Evolutionary conservation across 2,329 filamentous ascomycete genomes (phyloP), one percentile per base, ranked within the genome.

Genomic region (Fusarium liriodendri): DNA sequence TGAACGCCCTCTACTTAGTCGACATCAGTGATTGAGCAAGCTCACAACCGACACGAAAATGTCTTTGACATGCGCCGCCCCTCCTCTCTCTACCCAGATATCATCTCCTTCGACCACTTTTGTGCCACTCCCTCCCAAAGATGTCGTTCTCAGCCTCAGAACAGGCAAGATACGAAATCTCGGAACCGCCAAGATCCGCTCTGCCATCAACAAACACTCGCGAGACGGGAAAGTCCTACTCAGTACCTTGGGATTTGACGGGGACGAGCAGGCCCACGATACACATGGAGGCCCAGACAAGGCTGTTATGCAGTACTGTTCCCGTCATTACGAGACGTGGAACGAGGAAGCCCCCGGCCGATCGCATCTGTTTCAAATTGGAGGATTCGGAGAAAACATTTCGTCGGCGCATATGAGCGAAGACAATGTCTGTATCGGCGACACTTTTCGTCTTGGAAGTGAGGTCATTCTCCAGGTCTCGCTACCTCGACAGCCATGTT

Each of bases 391-490:
- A 33, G 73, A 76, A 32, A 75, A 75, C 1, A 27, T 75, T 6
- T 73, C 70, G 1, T 27, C 70, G 5, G 66, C n/a, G 14, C 6
- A 64, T 8, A 71, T 74, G 73, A 63, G 63, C 4, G 73, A 75
- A 37, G 22, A 63, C 1, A 75, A 76, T 29, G 70, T 76, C 40
- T 75, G 73, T 8, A 69, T 75, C n/a, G 73, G 73, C 4, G 73
- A 75, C 35, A 13, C 45, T 4, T 76, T 65, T 27, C 63, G 60
- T 16, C 37, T 75, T 22, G 73, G 73, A 5, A 20, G 18, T 6
- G 61, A 69, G n/a, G 73, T 71, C 2, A 22, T 60, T 5, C 59
- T 75, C 6, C 66, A 75, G 54, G 73, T 76, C 9, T 66, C 72
- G 33, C 64, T 66, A 6, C 73, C 73, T 10, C 52, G 73, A 20